Conservation (phyloP, 164 flowering plant species). For the Kalanchoe fedtschenkoi region DNA sequence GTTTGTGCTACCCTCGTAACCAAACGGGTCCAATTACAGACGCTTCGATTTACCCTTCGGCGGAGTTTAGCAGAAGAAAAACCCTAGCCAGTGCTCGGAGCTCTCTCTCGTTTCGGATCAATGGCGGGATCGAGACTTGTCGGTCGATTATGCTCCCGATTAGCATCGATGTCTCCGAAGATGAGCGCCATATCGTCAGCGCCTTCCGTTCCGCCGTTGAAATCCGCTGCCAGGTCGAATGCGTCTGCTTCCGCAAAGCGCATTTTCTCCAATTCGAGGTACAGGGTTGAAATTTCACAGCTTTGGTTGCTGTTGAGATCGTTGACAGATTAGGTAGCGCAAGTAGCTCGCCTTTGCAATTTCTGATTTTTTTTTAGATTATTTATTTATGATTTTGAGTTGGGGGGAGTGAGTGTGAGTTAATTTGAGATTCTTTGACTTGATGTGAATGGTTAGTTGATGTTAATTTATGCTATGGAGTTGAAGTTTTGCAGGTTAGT, state of each 20-base stretch:
- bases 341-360: too few species aligned
- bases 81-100: background rate
- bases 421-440: too few species aligned
- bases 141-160: constrained; percentile 9
- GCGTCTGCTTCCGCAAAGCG: constrained; percentile 9
- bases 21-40: background rate
- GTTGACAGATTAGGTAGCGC: background rate
- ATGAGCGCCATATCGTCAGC: background rate
- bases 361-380: too few species aligned
- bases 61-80: background rate
- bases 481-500: too few species aligned
- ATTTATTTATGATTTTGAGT: too few species aligned
- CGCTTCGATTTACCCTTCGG: background rate
- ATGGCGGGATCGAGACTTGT: constrained; percentile 12
- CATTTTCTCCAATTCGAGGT: constrained; percentile 7
- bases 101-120: background rate
- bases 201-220: constrained; percentile 8
- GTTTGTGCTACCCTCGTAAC: background rate
- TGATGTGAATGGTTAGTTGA: too few species aligned
- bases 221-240: background rate
- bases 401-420: too few species aligned
- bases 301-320: background rate
- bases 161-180: constrained; percentile 7
- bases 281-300: too few species aligned
- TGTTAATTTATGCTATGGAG: background rate